Base-by-base conservation (phyloP, 345 rosid species). In the Garcia nutans region DNA sequence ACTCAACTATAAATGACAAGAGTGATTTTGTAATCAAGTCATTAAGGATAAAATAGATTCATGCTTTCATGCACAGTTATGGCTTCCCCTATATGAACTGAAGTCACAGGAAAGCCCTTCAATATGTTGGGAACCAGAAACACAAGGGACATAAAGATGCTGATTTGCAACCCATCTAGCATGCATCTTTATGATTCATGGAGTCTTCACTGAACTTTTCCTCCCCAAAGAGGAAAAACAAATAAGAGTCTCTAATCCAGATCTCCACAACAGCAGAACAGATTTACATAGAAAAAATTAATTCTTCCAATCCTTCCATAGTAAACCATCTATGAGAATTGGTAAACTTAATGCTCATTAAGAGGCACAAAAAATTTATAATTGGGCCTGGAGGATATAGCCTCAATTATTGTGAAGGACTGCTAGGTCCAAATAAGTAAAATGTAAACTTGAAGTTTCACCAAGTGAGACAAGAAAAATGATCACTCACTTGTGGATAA, bases 401-500 rank as follows among this genome's bases (percentile, higher is more conserved):
- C 59, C 62, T 2, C 58, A 20, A 8, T 7, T 45, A 16, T 56
- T 31, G 13, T 59, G 52, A 47, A 1, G 37, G 28, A 33, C 31
- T 20, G 26, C 62, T n/a, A 17, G 15, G 13, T 28, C 60, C 26
- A 8, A 26, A 69, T 7, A 69, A 49, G 60, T 37, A 37, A n/a
- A 31, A 77, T 56, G 68, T 52, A 13, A 71, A 22, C 9, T 60
- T 24, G 44, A 62, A 74, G 33, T 63, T 61, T 75, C 49, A 61
- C 20, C 49, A 74, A 85, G 7, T 11, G 22, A 73, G 56, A 26
- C 59, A 54, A 70, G 79, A 47, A 86, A 73, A 76, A 55, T 28
- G 71, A 33, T 44, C 57, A 87, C 91, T 88, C 83, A 96, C 99
- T 81, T 96, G 99, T 68, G 99, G 99, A 82, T 96, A 96, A 75